Percentiles rank a stretch among this genome's conserved stretches.
phyloP scores from a whole-genome alignment of 2,329 filamentous ascomycete genomes.

The Xylariaceae sp. region DNA sequence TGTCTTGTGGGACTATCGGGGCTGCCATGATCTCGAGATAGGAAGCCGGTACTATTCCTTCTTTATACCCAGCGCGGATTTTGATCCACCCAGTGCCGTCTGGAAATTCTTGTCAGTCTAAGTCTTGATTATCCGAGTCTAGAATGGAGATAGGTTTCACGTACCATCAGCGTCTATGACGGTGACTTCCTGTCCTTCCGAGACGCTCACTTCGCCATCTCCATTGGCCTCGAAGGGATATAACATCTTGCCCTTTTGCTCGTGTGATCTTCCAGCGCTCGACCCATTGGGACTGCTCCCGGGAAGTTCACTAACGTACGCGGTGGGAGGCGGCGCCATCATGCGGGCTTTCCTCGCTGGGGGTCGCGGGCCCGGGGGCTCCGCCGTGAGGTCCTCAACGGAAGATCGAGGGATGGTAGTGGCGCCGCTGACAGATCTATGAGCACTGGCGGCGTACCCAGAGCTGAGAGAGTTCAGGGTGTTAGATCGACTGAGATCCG shows the following conservation, averaged over 20 bases:
- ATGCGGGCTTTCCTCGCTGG: slow-evolving; percentile 66
- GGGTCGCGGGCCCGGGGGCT: slow-evolving; percentile 45
- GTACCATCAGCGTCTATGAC: slow-evolving; percentile 87
- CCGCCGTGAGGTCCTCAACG: slow-evolving; percentile 48
- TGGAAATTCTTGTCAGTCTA: slow-evolving; percentile 41
- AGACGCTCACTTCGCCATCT: slow-evolving; percentile 76
- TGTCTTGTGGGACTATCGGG: slow-evolving; percentile 44
- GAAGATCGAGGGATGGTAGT: slow-evolving; percentile 42
- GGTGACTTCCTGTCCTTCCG: slow-evolving; percentile 73
- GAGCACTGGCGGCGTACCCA: slow-evolving; percentile 77
- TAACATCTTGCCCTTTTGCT: slow-evolving; percentile 81
- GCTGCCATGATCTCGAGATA: slow-evolving; percentile 71
- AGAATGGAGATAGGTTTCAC: slow-evolving; percentile 31
- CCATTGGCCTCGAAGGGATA: slow-evolving; percentile 81
- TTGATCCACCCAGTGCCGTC: slow-evolving; percentile 92
- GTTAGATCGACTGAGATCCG: slow-evolving; percentile 72
- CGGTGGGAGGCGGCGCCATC: slow-evolving; percentile 80
- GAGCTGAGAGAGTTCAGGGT: slow-evolving; percentile 91
- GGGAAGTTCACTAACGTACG: slow-evolving; percentile 71
- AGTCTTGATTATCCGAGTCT: slow-evolving; percentile 1
- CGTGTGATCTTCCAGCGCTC: slow-evolving; percentile 35
- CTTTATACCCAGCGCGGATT: slow-evolving; percentile 69
- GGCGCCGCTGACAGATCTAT: slow-evolving; percentile 69
- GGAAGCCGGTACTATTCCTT: slow-evolving; percentile 82
- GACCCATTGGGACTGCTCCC: slow-evolving; percentile 48